Base-by-base conservation (phyloP, 768 basidiomycete species). In the Favolaschia claudopus region DNA sequence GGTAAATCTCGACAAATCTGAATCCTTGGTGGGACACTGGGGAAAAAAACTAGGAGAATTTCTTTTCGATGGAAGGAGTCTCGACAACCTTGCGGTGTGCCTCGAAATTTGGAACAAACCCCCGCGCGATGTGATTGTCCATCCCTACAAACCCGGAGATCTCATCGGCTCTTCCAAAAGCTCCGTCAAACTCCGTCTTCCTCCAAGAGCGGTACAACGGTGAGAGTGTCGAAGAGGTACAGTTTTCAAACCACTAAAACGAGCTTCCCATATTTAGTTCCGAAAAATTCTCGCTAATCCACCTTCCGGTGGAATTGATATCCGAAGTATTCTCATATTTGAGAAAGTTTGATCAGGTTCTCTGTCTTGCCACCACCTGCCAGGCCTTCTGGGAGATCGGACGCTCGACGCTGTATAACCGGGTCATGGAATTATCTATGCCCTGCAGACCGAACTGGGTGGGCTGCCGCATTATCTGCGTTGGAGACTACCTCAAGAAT, bases 401-500 rank as follows among this genome's bases (percentile, higher is more conserved):
- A 38, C 24, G 43, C 7, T 10, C 13, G 17, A 1, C 28, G 10
- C 25, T 55, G 9, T 32, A 55, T 32, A 39, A 34, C 32, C 42
- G 22, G 7, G 20, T 44, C n/a, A n/a, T 4, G 40, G 6, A 5
- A 19, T 3, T 3, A 2, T 14, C 4, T 25, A n/a, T 4, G 45
- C 44, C n/a, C 12, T 2, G 5, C 31, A 36, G 4, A 32, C 54
- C 34, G 34, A 10, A 10, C 5, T 71, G 68, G 70, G 64, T 64
- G 19, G 65, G 68, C 4, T 57, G 68, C 37, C 64, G 70, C 7
- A 60, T 70, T 40, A 65, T 70, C 14, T 66, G 60, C 54, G 13
- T 67, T 32, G 62, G 66, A 3, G 64, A 67, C 37, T 62, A 66
- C 13, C 46, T 57, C 6, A 0, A 29, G 10, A 28, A 22, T 5